A percentile compares a stretch with the other conserved stretches of the same genome.
phyloP scores from a whole-genome alignment of 176 grass and related monocot genomes.

The Eleusine indica region DNA sequence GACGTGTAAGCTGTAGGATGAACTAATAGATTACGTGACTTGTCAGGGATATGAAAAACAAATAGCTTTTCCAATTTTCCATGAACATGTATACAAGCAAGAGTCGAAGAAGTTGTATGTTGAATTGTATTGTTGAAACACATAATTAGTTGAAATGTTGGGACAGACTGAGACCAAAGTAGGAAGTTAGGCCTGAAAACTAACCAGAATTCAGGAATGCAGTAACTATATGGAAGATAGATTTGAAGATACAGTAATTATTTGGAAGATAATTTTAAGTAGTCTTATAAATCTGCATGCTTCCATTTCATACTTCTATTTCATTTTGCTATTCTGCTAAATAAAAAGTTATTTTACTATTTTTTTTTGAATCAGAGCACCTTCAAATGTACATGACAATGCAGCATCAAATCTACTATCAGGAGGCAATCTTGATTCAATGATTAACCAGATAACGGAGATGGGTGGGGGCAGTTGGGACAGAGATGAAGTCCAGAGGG shows the following conservation, averaged over 20 bases:
- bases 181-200: neutral
- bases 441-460: conserved; percentile 85
- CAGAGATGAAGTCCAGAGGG: conserved; percentile 69
- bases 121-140: neutral
- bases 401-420: conserved; percentile 71
- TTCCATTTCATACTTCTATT: conserved; percentile 1
- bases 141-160: conserved; percentile 1
- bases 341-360: neutral
- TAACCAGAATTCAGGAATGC: neutral
- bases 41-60: neutral
- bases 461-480: conserved; percentile 99
- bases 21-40: neutral
- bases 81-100: neutral
- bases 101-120: neutral
- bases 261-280: neutral
- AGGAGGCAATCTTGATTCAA: conserved; percentile 62
- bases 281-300: conserved; percentile 10
- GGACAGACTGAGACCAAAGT: neutral
- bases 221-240: neutral
- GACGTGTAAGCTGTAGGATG: neutral
- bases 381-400: conserved; percentile 56
- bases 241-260: neutral
- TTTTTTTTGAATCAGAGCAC: conserved; percentile 47
- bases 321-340: conserved; percentile 5
- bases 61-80: neutral